Evolutionary conservation across 1,284 basidiomycete species (phyloP).

Genomic region (Trichosporon coremiiforme): DNA sequence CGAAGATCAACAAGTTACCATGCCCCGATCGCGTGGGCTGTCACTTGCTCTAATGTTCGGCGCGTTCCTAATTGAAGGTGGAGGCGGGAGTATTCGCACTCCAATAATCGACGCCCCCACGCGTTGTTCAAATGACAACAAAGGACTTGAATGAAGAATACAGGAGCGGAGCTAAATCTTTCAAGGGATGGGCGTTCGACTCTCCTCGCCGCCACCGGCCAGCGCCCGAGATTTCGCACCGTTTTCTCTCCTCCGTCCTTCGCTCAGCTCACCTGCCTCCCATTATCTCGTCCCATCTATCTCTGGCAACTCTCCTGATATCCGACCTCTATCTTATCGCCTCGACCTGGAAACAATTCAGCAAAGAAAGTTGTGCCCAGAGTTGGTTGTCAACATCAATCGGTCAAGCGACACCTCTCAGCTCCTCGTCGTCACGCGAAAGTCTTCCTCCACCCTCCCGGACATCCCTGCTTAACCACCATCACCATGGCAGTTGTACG

Average conservation of each 20-base stretch:
- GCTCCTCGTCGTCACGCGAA: not conserved
- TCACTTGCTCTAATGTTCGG: constrained; percentile 2
- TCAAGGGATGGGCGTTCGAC: constrained; percentile 19
- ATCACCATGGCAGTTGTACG: not conserved
- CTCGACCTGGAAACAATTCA: not conserved
- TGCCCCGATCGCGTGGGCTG: not conserved
- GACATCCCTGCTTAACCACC: not conserved
- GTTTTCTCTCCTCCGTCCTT: constrained; percentile 4
- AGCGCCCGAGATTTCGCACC: constrained; percentile 15
- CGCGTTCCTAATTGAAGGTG: constrained; percentile 9
- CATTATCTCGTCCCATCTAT: constrained; percentile 9
- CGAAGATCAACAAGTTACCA: not conserved
- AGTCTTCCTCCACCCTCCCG: constrained; percentile 4
- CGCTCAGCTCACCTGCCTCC: not conserved
- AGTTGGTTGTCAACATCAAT: not conserved
- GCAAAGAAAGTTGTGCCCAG: not conserved
- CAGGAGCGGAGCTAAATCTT: constrained; percentile 8
- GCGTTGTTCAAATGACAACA: constrained; percentile 3
- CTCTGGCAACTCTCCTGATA: not conserved
- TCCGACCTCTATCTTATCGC: constrained; percentile 14
- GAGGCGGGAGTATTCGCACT: not conserved
- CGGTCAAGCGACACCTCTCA: not conserved
- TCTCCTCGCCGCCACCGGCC: constrained; percentile 13
- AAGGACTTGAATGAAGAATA: not conserved
- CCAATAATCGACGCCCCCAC: not conserved